phyloP scores from a whole-genome alignment of 2,329 filamentous ascomycete genomes.

The Botrytis paeoniae region DNA sequence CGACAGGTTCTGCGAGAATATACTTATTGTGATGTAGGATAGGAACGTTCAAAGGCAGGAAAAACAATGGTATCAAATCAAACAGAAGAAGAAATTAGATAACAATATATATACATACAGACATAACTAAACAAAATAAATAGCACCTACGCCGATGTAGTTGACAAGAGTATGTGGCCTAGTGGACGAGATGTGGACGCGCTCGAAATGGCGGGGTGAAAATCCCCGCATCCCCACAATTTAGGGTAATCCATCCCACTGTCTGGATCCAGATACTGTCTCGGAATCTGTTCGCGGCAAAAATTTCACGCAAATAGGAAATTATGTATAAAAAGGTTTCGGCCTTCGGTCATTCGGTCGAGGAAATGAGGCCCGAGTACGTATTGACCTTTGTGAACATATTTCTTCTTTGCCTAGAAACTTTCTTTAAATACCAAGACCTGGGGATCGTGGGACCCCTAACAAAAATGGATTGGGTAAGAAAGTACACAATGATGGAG shows the following conservation, averaged over 20 bases:
- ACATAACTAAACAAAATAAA: not conserved
- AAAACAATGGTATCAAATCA: not conserved
- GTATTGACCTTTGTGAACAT: not conserved
- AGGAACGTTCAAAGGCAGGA: not conserved
- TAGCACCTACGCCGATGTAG: not conserved
- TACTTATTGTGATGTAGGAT: not conserved
- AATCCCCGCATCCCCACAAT: not conserved
- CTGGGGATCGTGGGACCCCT: not conserved
- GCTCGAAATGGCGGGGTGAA: slow-evolving; percentile 4
- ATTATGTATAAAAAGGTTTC: not conserved
- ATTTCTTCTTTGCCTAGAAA: not conserved
- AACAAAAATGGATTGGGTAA: no score
- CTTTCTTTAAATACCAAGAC: not conserved
- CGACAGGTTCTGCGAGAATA: not conserved
- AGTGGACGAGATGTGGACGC: slow-evolving; percentile 8
- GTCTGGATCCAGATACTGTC: not conserved
- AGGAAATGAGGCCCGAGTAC: not conserved
- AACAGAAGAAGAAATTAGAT: not conserved
- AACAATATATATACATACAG: not conserved
- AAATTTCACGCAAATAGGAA: not conserved
- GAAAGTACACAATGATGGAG: not conserved
- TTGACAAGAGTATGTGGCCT: not conserved
- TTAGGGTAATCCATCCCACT: not conserved
- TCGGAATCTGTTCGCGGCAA: not conserved
- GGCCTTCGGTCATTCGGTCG: not conserved